A percentile compares a stretch with the other conserved stretches of the same genome.
phyloP scores from a whole-genome alignment of 2,329 filamentous ascomycete genomes.

The Torrubiellomyces zombiae region DNA sequence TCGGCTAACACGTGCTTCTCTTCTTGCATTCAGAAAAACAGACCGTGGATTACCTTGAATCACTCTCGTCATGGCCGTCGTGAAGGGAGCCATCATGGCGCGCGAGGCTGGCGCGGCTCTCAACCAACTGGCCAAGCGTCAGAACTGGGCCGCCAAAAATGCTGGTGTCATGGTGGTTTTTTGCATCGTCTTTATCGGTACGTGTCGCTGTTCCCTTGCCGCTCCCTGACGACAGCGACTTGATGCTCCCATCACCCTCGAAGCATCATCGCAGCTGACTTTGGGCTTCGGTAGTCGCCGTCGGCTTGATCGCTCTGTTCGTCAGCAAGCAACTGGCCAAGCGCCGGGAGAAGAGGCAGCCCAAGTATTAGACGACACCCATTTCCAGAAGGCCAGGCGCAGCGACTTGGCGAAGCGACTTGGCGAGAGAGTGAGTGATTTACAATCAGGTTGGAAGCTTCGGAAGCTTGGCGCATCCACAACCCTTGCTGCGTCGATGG shows the following conservation, averaged over 20 bases:
- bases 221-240: too few species aligned
- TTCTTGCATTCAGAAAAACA: too few species aligned
- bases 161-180: slow-evolving; percentile 26
- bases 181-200: slow-evolving; percentile 24
- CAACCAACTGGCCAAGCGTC: slow-evolving; percentile 22
- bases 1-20: too few species aligned
- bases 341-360: slow-evolving; percentile 16
- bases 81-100: slow-evolving; percentile 18
- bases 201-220: slow-evolving; percentile 5
- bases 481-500: too few species aligned
- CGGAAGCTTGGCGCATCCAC: too few species aligned
- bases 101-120: slow-evolving; percentile 17
- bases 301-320: slow-evolving; percentile 14
- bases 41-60: too few species aligned
- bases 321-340: slow-evolving; percentile 15
- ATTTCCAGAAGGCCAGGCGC: background rate
- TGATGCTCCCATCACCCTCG: too few species aligned
- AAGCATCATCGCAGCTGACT: too few species aligned
- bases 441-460: too few species aligned
- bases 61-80: slow-evolving; percentile 29
- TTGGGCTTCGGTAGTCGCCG: slow-evolving; percentile 12
- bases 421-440: too few species aligned
- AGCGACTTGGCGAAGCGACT: background rate
- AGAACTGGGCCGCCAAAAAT: slow-evolving; percentile 22
- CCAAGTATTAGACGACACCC: slow-evolving; percentile 8